A percentile compares a stretch with the other conserved stretches of the same genome.
Evolutionary conservation across 176 grass and related monocot species (phyloP).

Genomic region (Calamus simplicifolius): DNA sequence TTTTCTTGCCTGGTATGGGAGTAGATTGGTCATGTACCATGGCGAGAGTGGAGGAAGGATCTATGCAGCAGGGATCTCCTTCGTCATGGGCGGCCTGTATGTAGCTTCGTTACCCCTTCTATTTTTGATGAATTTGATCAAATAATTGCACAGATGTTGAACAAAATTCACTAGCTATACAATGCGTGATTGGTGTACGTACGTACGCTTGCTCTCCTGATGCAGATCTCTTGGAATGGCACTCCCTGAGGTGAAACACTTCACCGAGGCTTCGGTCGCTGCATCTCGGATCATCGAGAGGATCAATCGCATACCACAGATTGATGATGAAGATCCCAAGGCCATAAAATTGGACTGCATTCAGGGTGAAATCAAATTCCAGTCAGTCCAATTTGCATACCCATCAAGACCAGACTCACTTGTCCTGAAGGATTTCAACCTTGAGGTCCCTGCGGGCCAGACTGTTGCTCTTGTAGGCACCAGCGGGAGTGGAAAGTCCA

Average conservation of each 20-base stretch:
- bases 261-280: constrained; percentile 82
- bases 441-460: constrained; percentile 68
- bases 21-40: constrained; percentile 71
- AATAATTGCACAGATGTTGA: no score
- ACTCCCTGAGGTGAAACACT: constrained; percentile 91
- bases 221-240: constrained; percentile 96
- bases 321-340: constrained; percentile 50
- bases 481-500: constrained; percentile 94
- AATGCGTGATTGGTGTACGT: no score
- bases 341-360: constrained; percentile 48
- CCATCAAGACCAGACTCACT: constrained; percentile 67
- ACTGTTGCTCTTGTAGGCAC: constrained; percentile 81
- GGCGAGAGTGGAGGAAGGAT: constrained; percentile 79
- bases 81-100: constrained; percentile 92
- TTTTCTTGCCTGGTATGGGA: constrained; percentile 94
- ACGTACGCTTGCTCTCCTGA: not conserved
- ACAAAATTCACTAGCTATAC: no score
- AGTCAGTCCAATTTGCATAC: constrained; percentile 63
- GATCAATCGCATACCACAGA: constrained; percentile 63
- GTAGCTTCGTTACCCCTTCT: constrained; percentile 16
- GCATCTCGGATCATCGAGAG: constrained; percentile 63
- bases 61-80: constrained; percentile 92
- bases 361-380: constrained; percentile 57
- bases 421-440: constrained; percentile 67
- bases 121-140: constrained; percentile 1